These are phyloP conservation scores for Ophiostoma novo-ulmi DNA, from an alignment of 2,329 filamentous ascomycete species.

Conservation along the genomic window DNA sequence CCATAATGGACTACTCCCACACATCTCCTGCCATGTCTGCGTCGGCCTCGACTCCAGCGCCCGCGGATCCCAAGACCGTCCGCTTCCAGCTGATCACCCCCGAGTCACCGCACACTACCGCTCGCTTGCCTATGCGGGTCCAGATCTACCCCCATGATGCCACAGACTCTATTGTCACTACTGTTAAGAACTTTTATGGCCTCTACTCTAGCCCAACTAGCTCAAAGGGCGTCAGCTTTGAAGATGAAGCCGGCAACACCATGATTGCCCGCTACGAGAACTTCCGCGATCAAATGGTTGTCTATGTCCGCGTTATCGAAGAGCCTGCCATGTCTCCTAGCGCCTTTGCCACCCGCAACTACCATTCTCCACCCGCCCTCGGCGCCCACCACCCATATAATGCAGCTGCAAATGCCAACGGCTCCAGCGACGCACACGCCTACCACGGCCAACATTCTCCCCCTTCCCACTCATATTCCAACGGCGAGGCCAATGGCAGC, in stretches of 20 bases:
- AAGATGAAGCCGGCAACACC: conserved; percentile 81
- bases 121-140: conserved; percentile 76
- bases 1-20: conserved; percentile 25
- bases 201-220: conserved; percentile 70
- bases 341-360: conserved; percentile 35
- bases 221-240: conserved; percentile 84
- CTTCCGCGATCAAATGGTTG: conserved; percentile 83
- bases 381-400: conserved; percentile 32
- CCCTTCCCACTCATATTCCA: conserved; percentile 44
- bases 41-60: conserved; percentile 32
- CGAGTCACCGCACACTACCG: conserved; percentile 62
- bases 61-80: conserved; percentile 62
- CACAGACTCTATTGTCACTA: conserved; percentile 95
- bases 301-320: conserved; percentile 83
- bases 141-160: conserved; percentile 94
- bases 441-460: conserved; percentile 31
- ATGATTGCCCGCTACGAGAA: conserved; percentile 97
- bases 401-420: conserved; percentile 28
- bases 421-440: conserved; percentile 44
- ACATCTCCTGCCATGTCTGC: conserved; percentile 23
- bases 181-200: conserved; percentile 98
- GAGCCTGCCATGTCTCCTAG: conserved; percentile 45
- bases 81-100: conserved; percentile 71
- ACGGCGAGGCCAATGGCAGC: conserved; percentile 31
- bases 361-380: conserved; percentile 23